These are phyloP conservation scores for Spongospora subterranea DNA, from an alignment of 208 protist genomes.

Conservation along the genomic window DNA sequence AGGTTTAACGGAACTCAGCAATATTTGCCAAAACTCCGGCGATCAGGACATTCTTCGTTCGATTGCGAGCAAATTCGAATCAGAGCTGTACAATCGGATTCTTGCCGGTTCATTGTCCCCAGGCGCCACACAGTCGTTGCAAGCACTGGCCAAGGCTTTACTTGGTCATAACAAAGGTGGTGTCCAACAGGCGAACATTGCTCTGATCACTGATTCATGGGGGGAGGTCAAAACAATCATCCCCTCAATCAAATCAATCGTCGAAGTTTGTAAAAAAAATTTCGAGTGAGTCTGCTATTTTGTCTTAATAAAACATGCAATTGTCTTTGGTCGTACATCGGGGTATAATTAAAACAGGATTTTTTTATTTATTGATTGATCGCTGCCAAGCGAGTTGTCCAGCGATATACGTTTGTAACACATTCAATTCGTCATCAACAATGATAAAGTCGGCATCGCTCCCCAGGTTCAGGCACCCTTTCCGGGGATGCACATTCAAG, in stretches of 20 bases:
- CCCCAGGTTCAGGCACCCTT: conserved; percentile 38
- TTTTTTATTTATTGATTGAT: too few species aligned
- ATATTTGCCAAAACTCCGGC: background rate
- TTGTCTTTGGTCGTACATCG: too few species aligned
- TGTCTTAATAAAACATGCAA: too few species aligned
- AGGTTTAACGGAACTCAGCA: background rate
- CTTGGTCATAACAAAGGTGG: background rate
- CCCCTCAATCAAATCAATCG: background rate
- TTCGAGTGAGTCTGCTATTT: too few species aligned
- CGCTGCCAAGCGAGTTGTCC: conserved; percentile 55
- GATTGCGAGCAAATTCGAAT: background rate
- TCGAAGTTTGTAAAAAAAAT: conserved; percentile 18
- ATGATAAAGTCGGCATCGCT: conserved; percentile 59
- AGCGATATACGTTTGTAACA: conserved; percentile 13
- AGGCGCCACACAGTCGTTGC: background rate
- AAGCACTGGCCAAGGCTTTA: background rate
- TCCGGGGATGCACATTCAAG: background rate
- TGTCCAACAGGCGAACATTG: conserved; percentile 41
- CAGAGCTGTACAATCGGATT: conserved; percentile 8
- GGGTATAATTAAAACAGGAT: too few species aligned
- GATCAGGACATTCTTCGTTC: background rate
- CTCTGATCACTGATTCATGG: conserved; percentile 36
- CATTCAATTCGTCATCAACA: conserved; percentile 59
- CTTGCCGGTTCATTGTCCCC: background rate
- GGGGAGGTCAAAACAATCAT: conserved; percentile 9